phyloP scores from a whole-genome alignment of 441 rosid species.

The Erodium chrysanthum region DNA sequence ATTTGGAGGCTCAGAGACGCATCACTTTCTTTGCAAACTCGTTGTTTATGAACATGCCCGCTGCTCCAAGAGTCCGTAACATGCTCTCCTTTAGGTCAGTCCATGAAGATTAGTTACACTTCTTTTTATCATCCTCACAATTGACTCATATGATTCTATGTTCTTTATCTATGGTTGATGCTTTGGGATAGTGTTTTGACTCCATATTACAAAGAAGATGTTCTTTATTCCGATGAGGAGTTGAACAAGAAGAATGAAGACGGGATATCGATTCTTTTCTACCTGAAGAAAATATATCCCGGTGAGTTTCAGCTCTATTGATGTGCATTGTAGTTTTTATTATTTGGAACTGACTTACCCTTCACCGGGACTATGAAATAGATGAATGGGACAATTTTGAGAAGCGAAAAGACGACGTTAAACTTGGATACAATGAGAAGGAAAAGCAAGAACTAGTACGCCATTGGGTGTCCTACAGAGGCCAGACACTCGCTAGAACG shows the following conservation, averaged over 20 bases:
- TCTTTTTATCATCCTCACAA: too few relatives aligned
- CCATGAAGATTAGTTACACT: not conserved
- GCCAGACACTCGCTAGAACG: conserved; percentile 88
- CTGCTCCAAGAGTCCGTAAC: conserved; percentile 77
- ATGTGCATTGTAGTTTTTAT: not conserved
- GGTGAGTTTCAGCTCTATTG: conserved; percentile 33
- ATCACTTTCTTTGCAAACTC: conserved; percentile 96
- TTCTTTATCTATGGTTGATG: too few relatives aligned
- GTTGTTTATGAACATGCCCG: conserved; percentile 85
- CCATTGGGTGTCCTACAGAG: conserved; percentile 89
- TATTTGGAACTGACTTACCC: conserved; percentile 15
- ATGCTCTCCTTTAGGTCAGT: conserved; percentile 87
- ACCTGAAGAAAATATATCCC: conserved; percentile 83
- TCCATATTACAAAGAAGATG: conserved; percentile 86
- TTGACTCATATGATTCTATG: too few relatives aligned
- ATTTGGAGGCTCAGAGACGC: conserved; percentile 90
- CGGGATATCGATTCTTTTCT: conserved; percentile 74
- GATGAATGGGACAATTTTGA: conserved; percentile 85
- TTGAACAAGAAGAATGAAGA: conserved; percentile 84
- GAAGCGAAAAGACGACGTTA: conserved; percentile 42
- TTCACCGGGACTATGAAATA: conserved; percentile 26
- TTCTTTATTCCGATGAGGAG: conserved; percentile 78
- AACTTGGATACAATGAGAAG: conserved; percentile 17
- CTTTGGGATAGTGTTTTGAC: conserved; percentile 66
- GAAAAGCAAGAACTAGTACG: conserved; percentile 37